These are phyloP conservation scores for Neonothopanus nambi DNA, from an alignment of 1,284 basidiomycete genomes.

Conservation along the genomic window DNA sequence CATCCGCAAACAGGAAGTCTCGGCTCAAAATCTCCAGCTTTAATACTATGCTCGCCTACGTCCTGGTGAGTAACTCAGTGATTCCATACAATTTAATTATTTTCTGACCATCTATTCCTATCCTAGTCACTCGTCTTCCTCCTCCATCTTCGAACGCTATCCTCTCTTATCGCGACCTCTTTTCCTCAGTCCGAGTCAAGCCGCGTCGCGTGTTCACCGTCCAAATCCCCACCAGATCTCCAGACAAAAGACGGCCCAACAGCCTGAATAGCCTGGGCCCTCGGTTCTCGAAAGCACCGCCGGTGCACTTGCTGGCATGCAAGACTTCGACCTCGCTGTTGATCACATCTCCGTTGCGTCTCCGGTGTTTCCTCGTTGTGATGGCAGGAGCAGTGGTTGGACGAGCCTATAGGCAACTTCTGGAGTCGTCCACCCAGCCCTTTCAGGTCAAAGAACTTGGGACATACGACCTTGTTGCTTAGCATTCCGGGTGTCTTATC, in stretches of 20 bases:
- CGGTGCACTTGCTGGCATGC: constrained; percentile 52
- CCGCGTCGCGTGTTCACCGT: constrained; percentile 27
- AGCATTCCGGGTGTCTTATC: constrained; percentile 43
- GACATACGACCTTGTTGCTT: constrained; percentile 43
- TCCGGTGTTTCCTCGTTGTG: constrained; percentile 37
- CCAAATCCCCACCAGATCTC: too few species aligned
- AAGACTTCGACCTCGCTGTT: constrained; percentile 31
- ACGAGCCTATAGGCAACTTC: constrained; percentile 67
- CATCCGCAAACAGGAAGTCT: not conserved
- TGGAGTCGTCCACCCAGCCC: too few species aligned
- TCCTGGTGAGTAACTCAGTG: constrained; percentile 61
- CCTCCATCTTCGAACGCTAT: too few species aligned
- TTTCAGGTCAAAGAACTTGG: too few species aligned
- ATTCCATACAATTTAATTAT: not conserved
- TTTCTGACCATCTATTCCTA: constrained; percentile 14
- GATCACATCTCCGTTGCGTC: constrained; percentile 61
- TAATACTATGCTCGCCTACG: constrained; percentile 75
- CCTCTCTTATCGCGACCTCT: constrained; percentile 34
- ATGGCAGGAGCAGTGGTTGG: constrained; percentile 55
- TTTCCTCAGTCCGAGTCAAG: not conserved
- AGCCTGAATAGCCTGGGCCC: constrained; percentile 70
- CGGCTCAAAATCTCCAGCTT: constrained; percentile 60
- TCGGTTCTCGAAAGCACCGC: constrained; percentile 77
- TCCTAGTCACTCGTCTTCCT: constrained; percentile 66
- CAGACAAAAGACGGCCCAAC: constrained; percentile 66